Conservation (phyloP, 768 basidiomycete genomes). For the Phallus indusiatus region DNA sequence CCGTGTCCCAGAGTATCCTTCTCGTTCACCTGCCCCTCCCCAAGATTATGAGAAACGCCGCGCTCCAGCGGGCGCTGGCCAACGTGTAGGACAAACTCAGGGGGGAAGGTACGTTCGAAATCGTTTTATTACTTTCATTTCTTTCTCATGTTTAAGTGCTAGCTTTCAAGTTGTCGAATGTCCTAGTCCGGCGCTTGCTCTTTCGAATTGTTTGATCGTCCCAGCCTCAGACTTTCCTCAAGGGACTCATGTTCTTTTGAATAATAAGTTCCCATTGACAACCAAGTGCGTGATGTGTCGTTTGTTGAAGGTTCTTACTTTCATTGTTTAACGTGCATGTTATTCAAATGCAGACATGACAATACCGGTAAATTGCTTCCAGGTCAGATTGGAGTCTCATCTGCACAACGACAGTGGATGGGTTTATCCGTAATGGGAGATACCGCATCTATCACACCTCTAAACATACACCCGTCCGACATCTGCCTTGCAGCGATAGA, state of each 20-base stretch:
- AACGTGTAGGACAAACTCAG: background rate
- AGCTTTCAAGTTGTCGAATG: slow-evolving; percentile 51
- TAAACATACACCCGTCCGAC: slow-evolving; percentile 26
- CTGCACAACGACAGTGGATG: slow-evolving; percentile 82
- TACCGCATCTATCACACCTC: slow-evolving; percentile 55
- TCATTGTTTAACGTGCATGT: background rate
- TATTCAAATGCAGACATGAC: slow-evolving; percentile 49
- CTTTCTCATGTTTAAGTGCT: background rate
- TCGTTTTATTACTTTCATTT: background rate
- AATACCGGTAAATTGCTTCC: slow-evolving; percentile 60
- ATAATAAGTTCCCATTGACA: slow-evolving; percentile 62
- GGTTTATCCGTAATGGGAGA: slow-evolving; percentile 75
- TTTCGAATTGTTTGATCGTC: slow-evolving; percentile 76
- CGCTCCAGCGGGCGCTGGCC: background rate
- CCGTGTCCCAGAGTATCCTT: background rate
- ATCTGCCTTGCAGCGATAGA: slow-evolving; percentile 68
- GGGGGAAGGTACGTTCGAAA: background rate
- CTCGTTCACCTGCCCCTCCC: background rate
- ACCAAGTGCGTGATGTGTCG: slow-evolving; percentile 38
- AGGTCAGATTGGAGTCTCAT: slow-evolving; percentile 67
- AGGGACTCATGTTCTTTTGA: slow-evolving; percentile 68
- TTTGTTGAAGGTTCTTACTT: background rate
- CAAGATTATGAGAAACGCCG: background rate
- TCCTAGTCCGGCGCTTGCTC: slow-evolving; percentile 60
- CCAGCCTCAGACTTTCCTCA: slow-evolving; percentile 66